Base-by-base conservation (phyloP, 495 filamentous ascomycete species). In the Friedmanniomyces endolithicus region DNA sequence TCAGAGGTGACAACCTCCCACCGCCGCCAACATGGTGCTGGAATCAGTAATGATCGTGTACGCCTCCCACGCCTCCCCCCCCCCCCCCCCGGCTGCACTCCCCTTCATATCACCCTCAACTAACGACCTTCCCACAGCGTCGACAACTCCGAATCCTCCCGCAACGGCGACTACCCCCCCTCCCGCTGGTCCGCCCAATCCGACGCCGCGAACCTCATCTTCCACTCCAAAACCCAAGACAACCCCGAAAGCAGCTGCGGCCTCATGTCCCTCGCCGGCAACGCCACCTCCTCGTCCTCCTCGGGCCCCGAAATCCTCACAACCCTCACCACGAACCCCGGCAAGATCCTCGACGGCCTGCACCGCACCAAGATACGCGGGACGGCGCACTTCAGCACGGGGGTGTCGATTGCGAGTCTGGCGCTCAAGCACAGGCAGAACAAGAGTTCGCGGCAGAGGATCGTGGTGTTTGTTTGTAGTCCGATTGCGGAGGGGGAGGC, bases 371-470 rank as follows among this genome's bases (percentile, higher is more conserved):
- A 95, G 75, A 94, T 97, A 67, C 80, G 84, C 60, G 92, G 92
- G 50, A 80, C 75, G 22, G 79, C 85, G 40, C 88, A 97, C 69
- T 77, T 97, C 25, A 81, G 86, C 55, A 96, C 90, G 6, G 90
- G 86, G 45, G 88, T 99, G 66, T 90, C 95, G 67, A 85, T 99
- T 52, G 92, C 92, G 49, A 56, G 95, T 88, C 79, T 98, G 53
- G 92, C 92, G n/a, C 77, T 98, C 59, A 98, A 97, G 74, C 92
- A 98, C 70, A 84, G 92, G 34, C 88, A 95, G 71, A 95, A 98
- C 71, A 96, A 95, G 65, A 86, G 85, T 34, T 90, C 96, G 70
- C 80, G 84, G 47, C 88, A 94, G 76, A 86, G 92, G 57, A 94
- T 97, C 68, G 83, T 98, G 67, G 88, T 88, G 19, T 97, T 98